Base-by-base conservation (phyloP, 768 basidiomycete species). In the Coprinopsis strossmayeri region DNA sequence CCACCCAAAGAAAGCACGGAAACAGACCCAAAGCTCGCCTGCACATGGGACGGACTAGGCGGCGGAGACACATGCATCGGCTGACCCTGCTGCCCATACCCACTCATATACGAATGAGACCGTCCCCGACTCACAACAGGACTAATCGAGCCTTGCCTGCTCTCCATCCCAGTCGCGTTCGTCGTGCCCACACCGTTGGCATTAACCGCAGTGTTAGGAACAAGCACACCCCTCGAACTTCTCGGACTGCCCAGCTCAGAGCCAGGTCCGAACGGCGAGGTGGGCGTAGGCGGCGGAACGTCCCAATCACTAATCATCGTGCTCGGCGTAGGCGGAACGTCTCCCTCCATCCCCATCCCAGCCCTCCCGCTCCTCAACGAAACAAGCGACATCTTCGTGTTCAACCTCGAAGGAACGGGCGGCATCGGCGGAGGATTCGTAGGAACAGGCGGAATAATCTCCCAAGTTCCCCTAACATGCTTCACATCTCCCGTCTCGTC, bases 401-500 rank as follows among this genome's bases (percentile, higher is more conserved):
- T 25, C 30, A 50, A 26, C 21, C 41, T 43, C 13, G 48, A 41
- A n/a, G 32, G 34, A 15, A 42, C 21, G 23, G 41, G 48, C 10
- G 42, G 48, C 3, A 41, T 40, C 18, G 20, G 20, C 10, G 17
- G 5, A 4, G 48, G 48, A 1, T 26, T 39, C n/a, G 48, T 38
- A 13, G 48, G 48, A 15, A 49, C 39, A 41, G 48, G 48, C 18
- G 48, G 48, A 18, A 49, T 23, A 17, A 18, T 9, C 20, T 48
- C 46, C 35, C 46, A 45, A 7, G 25, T 32, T 28, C 43, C 43
- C 43, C 20, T 5, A 18, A 45, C 28, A 3, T 45, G 43, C 7
- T 28, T 7, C n/a, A 45, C 43, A 9, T 42, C 40, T 42, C 17
- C 40, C 7, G 7, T n/a, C 4, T 18, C 43, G 4, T 42, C 40